A percentile compares a stretch with the other conserved stretches of the same genome.
Conservation (phyloP, 2,329 filamentous ascomycete genomes). For the Juglanconis oblonga region DNA sequence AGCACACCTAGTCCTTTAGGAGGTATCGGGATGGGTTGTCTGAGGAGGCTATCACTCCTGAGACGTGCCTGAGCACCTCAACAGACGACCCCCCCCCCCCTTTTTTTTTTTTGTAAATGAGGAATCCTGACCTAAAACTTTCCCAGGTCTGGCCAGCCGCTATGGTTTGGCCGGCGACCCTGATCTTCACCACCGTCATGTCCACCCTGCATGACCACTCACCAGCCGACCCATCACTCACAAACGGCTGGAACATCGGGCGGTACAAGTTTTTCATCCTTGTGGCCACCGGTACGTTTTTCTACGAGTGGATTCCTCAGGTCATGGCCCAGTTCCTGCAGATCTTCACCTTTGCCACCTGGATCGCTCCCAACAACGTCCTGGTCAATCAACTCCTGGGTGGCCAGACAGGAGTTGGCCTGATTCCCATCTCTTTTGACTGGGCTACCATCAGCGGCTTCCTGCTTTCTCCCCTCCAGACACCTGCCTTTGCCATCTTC, state of each 20-base stretch:
- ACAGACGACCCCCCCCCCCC: too few relatives aligned
- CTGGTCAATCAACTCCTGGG: slow-evolving; percentile 64
- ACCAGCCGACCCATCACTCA: slow-evolving; percentile 35
- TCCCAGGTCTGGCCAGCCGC: slow-evolving; percentile 48
- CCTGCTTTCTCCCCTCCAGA: slow-evolving; percentile 54
- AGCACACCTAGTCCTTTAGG: too few relatives aligned
- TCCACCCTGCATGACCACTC: slow-evolving; percentile 64
- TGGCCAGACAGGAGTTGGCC: slow-evolving; percentile 53
- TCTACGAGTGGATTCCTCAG: slow-evolving; percentile 29
- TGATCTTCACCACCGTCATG: slow-evolving; percentile 57
- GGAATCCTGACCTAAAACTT: too few relatives aligned
- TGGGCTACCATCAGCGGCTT: slow-evolving; percentile 53
- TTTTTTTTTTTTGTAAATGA: too few relatives aligned
- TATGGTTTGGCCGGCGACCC: slow-evolving; percentile 62
- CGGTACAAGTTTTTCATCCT: slow-evolving; percentile 57
- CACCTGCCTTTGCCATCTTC: slow-evolving; percentile 57
- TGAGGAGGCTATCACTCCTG: too few relatives aligned
- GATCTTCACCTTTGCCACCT: slow-evolving; percentile 58
- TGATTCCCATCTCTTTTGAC: slow-evolving; percentile 60
- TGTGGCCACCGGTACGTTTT: slow-evolving; percentile 44
- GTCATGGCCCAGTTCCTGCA: slow-evolving; percentile 36
- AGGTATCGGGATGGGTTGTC: too few relatives aligned
- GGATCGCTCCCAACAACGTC: slow-evolving; percentile 58
- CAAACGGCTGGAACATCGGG: slow-evolving; percentile 51
- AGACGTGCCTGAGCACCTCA: too few relatives aligned